Evolutionary conservation across 2,329 filamentous ascomycete genomes (phyloP).

Genomic region (Sarocladium brachiariae): DNA sequence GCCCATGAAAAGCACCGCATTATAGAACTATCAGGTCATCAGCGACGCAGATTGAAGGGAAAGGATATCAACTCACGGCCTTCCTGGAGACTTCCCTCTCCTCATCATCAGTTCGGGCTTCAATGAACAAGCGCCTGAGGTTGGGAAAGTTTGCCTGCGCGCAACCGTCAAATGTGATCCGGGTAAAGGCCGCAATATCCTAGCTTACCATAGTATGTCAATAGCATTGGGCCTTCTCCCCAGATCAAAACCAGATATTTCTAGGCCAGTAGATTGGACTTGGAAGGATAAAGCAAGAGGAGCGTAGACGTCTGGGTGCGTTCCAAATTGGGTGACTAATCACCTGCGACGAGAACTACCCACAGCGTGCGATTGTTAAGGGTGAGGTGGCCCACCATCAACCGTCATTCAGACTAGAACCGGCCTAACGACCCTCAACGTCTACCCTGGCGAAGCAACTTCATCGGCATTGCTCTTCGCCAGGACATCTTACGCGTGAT

Average conservation of each 20-base stretch:
- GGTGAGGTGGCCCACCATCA: constrained; percentile 7
- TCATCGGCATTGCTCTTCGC: constrained; percentile 3
- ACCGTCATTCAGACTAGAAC: constrained; percentile 4
- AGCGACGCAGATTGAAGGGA: constrained; percentile 5
- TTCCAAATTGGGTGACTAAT: constrained; percentile 6
- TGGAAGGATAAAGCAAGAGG: too few species aligned
- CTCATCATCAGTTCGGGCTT: constrained; percentile 85
- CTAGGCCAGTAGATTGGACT: too few species aligned
- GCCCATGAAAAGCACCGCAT: constrained; percentile 92
- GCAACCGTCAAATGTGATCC: neutral
- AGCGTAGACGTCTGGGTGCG: too few species aligned
- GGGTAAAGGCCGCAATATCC: neutral
- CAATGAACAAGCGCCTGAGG: constrained; percentile 90
- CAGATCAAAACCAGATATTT: too few species aligned
- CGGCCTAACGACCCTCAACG: constrained; percentile 1
- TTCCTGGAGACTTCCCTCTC: constrained; percentile 91
- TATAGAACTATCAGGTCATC: constrained; percentile 69
- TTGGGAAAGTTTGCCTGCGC: constrained; percentile 78
- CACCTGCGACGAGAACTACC: neutral
- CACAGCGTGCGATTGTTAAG: neutral
- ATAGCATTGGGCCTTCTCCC: too few species aligned
- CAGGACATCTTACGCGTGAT: neutral
- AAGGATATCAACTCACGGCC: constrained; percentile 55
- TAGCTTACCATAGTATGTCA: constrained; percentile 2
- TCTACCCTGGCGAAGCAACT: constrained; percentile 4